Conservation (phyloP, 768 basidiomycete genomes). For the Leccinum ochraceum region DNA sequence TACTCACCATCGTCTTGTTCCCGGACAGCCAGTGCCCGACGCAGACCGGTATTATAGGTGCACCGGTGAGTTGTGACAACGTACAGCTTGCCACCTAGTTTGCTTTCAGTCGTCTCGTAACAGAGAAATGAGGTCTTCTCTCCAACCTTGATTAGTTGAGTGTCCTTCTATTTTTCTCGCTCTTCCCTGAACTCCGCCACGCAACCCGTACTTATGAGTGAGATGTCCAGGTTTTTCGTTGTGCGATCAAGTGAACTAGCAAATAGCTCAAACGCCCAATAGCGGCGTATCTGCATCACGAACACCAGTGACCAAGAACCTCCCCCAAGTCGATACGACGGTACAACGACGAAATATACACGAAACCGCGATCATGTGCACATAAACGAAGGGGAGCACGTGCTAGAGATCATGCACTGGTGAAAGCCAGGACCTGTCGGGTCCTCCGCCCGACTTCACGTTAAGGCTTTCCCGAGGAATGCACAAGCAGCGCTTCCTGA, state of each 20-base stretch:
- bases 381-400: not conserved
- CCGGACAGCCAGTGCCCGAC: not conserved
- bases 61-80: not conserved
- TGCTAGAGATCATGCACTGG: no score
- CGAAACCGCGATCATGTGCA: not conserved
- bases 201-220: no score
- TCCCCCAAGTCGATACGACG: no score
- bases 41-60: not conserved
- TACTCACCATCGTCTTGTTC: not conserved
- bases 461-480: not conserved
- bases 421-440: no score
- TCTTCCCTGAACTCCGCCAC: not conserved
- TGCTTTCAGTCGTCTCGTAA: not conserved
- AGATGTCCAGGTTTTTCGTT: not conserved
- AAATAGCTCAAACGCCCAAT: no score
- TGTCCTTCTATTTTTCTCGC: not conserved
- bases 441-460: not conserved
- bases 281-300: no score
- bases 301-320: no score
- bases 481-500: not conserved
- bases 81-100: not conserved
- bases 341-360: not conserved
- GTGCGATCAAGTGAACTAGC: no score
- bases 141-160: not conserved
- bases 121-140: not conserved